Evolutionary conservation across 75 land plant species (phyloP).

Genomic region (Picea glauca): DNA sequence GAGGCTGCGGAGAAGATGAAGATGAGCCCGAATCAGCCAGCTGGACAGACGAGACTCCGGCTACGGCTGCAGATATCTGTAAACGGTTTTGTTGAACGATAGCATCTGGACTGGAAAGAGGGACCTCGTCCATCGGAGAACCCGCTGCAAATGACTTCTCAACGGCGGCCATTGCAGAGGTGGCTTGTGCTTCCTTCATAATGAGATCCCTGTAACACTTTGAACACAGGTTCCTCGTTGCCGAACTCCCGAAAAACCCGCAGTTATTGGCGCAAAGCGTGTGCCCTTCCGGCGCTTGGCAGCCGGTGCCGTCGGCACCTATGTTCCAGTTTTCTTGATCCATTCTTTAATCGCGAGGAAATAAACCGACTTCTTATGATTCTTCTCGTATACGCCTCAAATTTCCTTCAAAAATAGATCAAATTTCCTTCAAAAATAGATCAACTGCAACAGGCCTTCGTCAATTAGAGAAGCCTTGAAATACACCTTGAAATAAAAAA

Average conservation of each 20-base stretch:
- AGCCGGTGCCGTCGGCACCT: constrained; percentile 35
- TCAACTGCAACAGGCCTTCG: no score
- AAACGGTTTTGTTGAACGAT: neutral
- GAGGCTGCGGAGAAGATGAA: neutral
- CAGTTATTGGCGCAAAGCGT: constrained; percentile 46
- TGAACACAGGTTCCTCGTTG: constrained; percentile 43
- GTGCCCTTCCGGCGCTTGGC: constrained; percentile 38
- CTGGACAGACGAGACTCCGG: neutral
- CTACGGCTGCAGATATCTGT: neutral
- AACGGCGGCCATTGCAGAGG: constrained; percentile 41
- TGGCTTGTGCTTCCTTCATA: constrained; percentile 26
- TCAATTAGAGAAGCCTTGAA: no score
- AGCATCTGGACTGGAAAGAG: neutral
- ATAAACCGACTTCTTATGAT: no score
- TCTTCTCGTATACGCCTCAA: no score
- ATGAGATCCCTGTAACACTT: constrained; percentile 61
- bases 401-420: no score
- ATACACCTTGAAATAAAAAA: no score
- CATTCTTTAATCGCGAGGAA: constrained; percentile 1
- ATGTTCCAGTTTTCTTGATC: constrained; percentile 29
- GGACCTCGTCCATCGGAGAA: neutral
- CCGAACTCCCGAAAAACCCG: constrained; percentile 50
- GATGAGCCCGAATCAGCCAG: neutral
- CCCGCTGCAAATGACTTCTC: constrained; percentile 26
- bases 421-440: no score